Percentiles rank a stretch among this genome's conserved stretches.
phyloP scores from a whole-genome alignment of 805 yeast species.

The Wickerhamomyces strasburgensis region DNA sequence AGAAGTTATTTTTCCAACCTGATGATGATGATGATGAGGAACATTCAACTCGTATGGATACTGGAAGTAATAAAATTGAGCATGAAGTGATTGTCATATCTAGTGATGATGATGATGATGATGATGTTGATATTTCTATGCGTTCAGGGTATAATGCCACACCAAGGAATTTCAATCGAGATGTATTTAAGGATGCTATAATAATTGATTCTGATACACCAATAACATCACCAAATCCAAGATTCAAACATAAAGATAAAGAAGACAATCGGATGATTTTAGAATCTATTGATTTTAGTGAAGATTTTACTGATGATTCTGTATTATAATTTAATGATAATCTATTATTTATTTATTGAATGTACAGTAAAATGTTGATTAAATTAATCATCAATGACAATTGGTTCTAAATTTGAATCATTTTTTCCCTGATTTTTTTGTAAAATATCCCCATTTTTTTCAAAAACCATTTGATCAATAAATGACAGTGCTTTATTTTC shows the following conservation, averaged over 20 bases:
- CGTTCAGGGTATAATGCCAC: too few relatives aligned
- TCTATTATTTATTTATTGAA: too few relatives aligned
- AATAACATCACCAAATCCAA: not conserved
- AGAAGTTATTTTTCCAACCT: too few relatives aligned
- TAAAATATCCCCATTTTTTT: slow-evolving; percentile 34
- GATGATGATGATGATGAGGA: too few relatives aligned
- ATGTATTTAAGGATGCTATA: not conserved
- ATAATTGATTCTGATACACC: not conserved
- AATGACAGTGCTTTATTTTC: slow-evolving; percentile 21
- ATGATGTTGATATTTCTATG: too few relatives aligned
- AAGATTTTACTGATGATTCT: not conserved
- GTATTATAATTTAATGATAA: not conserved
- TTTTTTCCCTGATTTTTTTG: slow-evolving; percentile 33
- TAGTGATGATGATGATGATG: too few relatives aligned
- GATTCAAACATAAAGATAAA: not conserved
- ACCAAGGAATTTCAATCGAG: too few relatives aligned
- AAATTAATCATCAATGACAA: not conserved
- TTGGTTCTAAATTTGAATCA: not conserved
- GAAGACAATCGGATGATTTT: not conserved
- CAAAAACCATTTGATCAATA: slow-evolving; percentile 41
- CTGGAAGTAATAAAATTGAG: too few relatives aligned
- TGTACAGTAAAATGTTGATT: not conserved
- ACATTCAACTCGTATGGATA: too few relatives aligned
- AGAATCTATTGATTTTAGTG: not conserved
- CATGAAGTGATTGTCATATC: too few relatives aligned